Evolutionary conservation across 352 stramenopile genomes (phyloP), one percentile per base, ranked within the genome.

Genomic region (Pythium dissimile): DNA sequence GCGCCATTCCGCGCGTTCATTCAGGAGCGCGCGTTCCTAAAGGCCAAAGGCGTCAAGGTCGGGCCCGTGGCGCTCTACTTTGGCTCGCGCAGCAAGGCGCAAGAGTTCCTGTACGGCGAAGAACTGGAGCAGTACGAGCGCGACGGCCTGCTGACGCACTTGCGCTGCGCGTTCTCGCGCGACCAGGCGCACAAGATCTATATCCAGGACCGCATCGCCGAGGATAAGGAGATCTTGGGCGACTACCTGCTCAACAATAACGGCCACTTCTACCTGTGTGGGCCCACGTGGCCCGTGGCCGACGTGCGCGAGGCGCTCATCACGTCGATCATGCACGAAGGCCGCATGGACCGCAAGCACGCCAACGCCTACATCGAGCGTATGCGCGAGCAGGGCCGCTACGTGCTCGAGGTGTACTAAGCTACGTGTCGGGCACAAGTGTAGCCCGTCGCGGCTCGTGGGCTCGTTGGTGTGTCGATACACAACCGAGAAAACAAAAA

Each of bases 101-200:
- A 94, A 44, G 97, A 99, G 77, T 99, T 96, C 70, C 77, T 99
- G 24, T 99, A 99, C 72, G 78, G 85, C 34, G 90, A 98, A 34
- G 85, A 96, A 65, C 73, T 93, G 21, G 82, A 95, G 54, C 64
- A 75, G 59, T 95, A 94, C 67, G 75, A 94, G 61, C 67, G 77
- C 18, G 82, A 94, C 27, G 87, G 87, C 0, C 59, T 96, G 38
- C 69, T 97, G 38, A 93, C 83, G 51, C 78, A 92, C 65, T 59
- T 95, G 50, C 79, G 84, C 41, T 90, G 85, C 35, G 86, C 86
- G 27, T 96, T 94, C 73, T 96, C 86, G 54, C 80, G 86, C 44
- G 86, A 96, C 67, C 86, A 96, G 69, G 72, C 77, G 32, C 78
- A 94, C 67, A 96, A 96, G 73, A 76, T 96, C 32, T 96, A 96